Evolutionary conservation across 805 yeast genomes (phyloP).

Genomic region (Monosporozyma siamensis): DNA sequence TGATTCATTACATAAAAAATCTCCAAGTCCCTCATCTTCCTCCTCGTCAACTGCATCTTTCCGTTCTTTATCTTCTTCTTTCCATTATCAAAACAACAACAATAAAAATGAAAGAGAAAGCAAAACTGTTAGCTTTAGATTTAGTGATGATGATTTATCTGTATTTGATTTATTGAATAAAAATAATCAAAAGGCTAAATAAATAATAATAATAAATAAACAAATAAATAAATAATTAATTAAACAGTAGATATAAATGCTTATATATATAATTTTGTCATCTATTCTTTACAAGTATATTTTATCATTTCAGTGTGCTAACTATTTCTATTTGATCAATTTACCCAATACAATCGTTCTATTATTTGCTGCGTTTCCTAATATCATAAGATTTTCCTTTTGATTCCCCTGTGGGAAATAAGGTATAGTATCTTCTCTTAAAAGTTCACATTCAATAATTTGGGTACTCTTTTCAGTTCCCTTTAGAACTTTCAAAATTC

Average conservation of each 20-base stretch:
- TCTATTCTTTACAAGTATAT: no score
- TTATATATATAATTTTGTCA: no score
- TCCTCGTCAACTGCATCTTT: constrained; percentile 3
- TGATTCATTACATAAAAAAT: neutral
- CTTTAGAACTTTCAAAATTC: neutral
- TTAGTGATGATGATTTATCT: constrained; percentile 29
- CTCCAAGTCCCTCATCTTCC: constrained; percentile 1
- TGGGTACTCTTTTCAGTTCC: neutral
- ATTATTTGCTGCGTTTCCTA: neutral
- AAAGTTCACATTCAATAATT: neutral
- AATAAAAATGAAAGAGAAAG: neutral
- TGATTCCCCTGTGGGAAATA: neutral
- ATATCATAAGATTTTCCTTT: neutral
- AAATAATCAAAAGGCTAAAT: constrained; percentile 14
- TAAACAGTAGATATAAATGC: neutral
- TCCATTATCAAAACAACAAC: neutral
- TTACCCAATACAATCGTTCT: neutral
- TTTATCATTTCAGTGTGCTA: no score
- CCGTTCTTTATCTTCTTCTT: constrained; percentile 1
- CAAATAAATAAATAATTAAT: neutral
- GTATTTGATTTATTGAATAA: constrained; percentile 34
- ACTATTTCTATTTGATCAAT: neutral
- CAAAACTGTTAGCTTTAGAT: constrained; percentile 15
- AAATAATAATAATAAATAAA: no score
- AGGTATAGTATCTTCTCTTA: neutral